Conservation (phyloP, 805 yeast genomes). For the Saturnispora dispora region DNA sequence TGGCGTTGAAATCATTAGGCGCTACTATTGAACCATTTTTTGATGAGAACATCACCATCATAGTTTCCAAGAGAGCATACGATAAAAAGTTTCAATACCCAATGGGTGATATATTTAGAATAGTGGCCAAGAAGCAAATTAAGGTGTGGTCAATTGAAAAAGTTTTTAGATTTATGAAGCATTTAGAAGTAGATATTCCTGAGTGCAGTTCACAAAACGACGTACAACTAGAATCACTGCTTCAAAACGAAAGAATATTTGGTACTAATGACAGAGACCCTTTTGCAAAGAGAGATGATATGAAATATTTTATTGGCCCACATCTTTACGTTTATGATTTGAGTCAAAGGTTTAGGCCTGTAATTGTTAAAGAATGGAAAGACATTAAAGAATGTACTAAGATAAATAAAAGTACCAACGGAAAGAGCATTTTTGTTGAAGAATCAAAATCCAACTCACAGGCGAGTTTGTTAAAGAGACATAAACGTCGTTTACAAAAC, state of each 20-base stretch:
- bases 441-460: conserved; percentile 32
- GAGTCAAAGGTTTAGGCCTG: conserved; percentile 68
- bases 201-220: conserved; percentile 14
- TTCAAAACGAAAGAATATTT: conserved; percentile 74
- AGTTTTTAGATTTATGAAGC: conserved; percentile 66
- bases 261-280: conserved; percentile 91
- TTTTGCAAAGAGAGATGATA: conserved; percentile 72
- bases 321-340: conserved; percentile 76
- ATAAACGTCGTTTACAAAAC: conserved; percentile 24
- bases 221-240: conserved; percentile 44
- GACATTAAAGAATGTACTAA: conserved; percentile 44
- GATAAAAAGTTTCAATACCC: conserved; percentile 34
- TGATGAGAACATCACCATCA: conserved; percentile 60
- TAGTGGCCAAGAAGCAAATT: conserved; percentile 51
- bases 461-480: conserved; percentile 17
- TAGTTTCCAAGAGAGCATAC: conserved; percentile 56
- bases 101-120: conserved; percentile 53
- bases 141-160: conserved; percentile 88
- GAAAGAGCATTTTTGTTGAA: conserved; percentile 75
- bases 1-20: conserved; percentile 36
- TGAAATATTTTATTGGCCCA: conserved; percentile 67
- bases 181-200: conserved; percentile 40
- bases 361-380: conserved; percentile 74
- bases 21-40: conserved; percentile 53
- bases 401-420: conserved; percentile 53